Conservation (phyloP, 129 eudicot genomes). For the Logfia minima region DNA sequence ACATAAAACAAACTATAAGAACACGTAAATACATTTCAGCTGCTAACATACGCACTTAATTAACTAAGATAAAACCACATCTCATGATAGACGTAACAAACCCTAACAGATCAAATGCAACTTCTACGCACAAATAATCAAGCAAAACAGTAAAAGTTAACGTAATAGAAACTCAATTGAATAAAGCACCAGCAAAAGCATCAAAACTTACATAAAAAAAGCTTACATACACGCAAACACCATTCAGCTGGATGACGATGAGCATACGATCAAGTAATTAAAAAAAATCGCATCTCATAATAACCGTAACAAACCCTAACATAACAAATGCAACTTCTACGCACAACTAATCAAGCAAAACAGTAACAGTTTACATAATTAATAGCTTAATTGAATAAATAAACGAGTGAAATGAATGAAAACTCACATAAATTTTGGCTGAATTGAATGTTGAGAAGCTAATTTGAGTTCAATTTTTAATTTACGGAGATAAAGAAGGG, state of each 20-base stretch:
- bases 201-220: not conserved
- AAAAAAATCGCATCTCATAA: not conserved
- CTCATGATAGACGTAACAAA: not conserved
- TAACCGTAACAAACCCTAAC: conserved; percentile 27
- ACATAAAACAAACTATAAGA: not conserved
- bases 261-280: not conserved
- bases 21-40: not conserved
- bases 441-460: conserved; percentile 10
- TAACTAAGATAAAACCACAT: not conserved
- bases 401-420: not conserved
- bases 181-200: not conserved
- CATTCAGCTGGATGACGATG: not conserved
- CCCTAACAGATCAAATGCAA: not conserved
- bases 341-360: conserved; percentile 10
- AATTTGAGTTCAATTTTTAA: conserved; percentile 24
- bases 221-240: not conserved
- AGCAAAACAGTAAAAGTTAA: not conserved
- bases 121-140: not conserved
- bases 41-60: not conserved
- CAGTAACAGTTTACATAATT: conserved; percentile 18
- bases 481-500: conserved; percentile 6
- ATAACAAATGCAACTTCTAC: conserved; percentile 22
- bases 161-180: not conserved
- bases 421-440: not conserved
- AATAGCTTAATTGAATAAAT: not conserved